Base-by-base conservation (phyloP, 768 basidiomycete species). In the Daedaleopsis sinensis region DNA sequence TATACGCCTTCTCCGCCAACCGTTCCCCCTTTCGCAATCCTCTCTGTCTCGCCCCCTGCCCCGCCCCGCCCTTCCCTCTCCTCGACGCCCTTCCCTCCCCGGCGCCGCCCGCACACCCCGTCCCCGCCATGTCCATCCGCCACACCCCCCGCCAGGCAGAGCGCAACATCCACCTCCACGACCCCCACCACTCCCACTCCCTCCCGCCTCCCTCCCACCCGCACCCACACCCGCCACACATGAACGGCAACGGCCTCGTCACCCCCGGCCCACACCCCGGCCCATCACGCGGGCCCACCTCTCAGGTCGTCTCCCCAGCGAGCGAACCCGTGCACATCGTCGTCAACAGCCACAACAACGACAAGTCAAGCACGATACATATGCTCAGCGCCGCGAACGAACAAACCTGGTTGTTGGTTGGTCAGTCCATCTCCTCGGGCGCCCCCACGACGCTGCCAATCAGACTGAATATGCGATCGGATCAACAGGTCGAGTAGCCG, bases 341-440 rank as follows among this genome's bases (percentile, higher is more conserved):
- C 21, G 77, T 77, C 56, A 73, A 67, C 67, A 70, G 69, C 23
- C 60, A 79, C 39, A 70, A 69, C 23, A 61, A 79, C 39, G 65
- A 62, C 63, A 55, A 76, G 72, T 39, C 74, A 73, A 62, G 83
- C 27, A 65, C 87, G 55, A 85, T 92, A 61, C 85, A 89, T 75
- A 92, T 92, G 65, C 83, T 97, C 55, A 86, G 90, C 21, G 78
- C 82, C 38, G 93, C 94, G 53, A 96, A 97, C 75, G 95, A 96
- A 72, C 90, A 93, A 75, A 96, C 95, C 46, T 97, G 95, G 95
- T 85, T 95, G 64, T 79, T 96, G 68, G 95, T 96, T 74, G 95
- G 94, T 93, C 42, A 58, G 84, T 71, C 7, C 27, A 48, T 58
- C 57, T 43, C 58, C 55, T 53, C 51, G 61, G 59, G 46, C 60